A percentile compares a stretch with the other conserved stretches of the same genome.
Evolutionary conservation across 2,329 filamentous ascomycete genomes (phyloP).

Genomic region (Pseudogymnoascus sp.): DNA sequence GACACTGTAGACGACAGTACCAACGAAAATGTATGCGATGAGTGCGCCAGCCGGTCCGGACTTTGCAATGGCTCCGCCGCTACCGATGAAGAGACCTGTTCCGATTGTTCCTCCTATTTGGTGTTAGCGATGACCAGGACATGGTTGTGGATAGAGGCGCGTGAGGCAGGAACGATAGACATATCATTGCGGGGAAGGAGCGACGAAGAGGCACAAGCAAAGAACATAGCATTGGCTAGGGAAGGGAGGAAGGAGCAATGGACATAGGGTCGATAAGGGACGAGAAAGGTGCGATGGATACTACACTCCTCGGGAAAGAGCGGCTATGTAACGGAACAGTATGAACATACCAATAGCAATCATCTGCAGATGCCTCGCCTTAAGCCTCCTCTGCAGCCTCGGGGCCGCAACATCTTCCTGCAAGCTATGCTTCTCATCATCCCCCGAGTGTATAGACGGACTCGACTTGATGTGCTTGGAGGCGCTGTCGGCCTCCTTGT

Average conservation of each 20-base stretch:
- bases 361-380: conserved; percentile 59
- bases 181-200: neutral
- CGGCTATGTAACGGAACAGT: neutral
- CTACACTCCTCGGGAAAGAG: neutral
- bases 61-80: conserved; percentile 53
- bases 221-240: neutral
- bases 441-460: conserved; percentile 8
- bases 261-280: neutral
- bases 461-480: neutral
- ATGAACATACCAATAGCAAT: conserved; percentile 46
- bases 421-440: conserved; percentile 25
- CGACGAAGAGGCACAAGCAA: neutral
- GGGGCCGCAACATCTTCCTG: conserved; percentile 11
- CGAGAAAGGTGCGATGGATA: neutral
- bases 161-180: neutral
- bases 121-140: conserved; percentile 10
- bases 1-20: conserved; percentile 65
- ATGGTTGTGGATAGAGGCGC: neutral
- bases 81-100: conserved; percentile 66
- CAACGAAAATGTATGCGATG: conserved; percentile 63
- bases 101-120: conserved; percentile 55
- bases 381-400: conserved; percentile 34
- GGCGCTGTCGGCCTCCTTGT: neutral
- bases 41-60: conserved; percentile 60
- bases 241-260: neutral